Percentiles rank a stretch among this genome's conserved stretches.
phyloP scores from a whole-genome alignment of 2,329 filamentous ascomycete species.

The Curvularia verruculosa region DNA sequence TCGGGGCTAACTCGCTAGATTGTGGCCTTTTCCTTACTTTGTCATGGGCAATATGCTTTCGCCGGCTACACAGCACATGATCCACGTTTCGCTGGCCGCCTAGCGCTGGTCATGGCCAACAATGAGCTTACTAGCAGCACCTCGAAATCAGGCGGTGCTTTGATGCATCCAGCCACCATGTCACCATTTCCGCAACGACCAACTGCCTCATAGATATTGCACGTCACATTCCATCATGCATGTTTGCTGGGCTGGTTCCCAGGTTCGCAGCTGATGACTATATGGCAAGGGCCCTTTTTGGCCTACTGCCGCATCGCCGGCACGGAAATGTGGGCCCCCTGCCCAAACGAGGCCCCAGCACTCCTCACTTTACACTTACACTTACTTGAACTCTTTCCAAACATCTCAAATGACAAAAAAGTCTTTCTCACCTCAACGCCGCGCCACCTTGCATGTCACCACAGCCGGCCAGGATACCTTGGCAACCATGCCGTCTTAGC shows the following conservation, averaged over 20 bases:
- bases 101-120: constrained; percentile 26
- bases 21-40: constrained; percentile 30
- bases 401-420: constrained; percentile 2
- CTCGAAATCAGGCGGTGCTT: constrained; percentile 17
- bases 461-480: constrained; percentile 14
- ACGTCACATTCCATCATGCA: constrained; percentile 8
- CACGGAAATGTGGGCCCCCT: constrained; percentile 3
- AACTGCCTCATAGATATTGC: constrained; percentile 18
- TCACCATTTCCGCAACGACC: constrained; percentile 30
- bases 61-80: constrained; percentile 27
- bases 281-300: no score
- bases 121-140: constrained; percentile 18
- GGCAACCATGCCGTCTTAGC: constrained; percentile 15
- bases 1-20: constrained; percentile 25
- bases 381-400: constrained; percentile 3
- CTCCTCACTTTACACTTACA: constrained; percentile 13
- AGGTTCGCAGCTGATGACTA: constrained; percentile 1
- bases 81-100: constrained; percentile 24
- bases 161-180: constrained; percentile 22
- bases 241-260: constrained; percentile 17
- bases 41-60: constrained; percentile 28
- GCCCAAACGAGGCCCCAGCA: constrained; percentile 8
- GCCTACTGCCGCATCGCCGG: not conserved
- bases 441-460: constrained; percentile 21
- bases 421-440: constrained; percentile 11